A percentile compares a stretch with the other conserved stretches of the same genome.
Conservation (phyloP, 2,329 filamentous ascomycete species). For the Aspergillus glaucus region DNA sequence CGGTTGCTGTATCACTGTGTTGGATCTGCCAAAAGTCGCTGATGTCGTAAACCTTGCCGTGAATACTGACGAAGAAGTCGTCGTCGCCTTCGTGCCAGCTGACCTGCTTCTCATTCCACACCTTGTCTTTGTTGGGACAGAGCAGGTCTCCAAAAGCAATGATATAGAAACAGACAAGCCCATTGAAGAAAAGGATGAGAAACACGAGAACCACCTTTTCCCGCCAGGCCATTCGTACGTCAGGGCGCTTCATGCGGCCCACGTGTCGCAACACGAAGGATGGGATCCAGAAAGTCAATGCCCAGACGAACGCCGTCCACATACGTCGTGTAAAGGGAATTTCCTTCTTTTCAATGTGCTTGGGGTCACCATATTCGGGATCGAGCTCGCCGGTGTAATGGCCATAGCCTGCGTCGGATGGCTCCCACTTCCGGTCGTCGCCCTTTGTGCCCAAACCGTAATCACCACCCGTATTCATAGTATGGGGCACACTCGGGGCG, state of each 20-base stretch:
- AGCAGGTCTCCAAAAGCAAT: constrained; percentile 75
- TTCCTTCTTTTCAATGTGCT: constrained; percentile 65
- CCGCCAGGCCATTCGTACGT: constrained; percentile 95
- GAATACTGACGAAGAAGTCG: constrained; percentile 82
- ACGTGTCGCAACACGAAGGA: constrained; percentile 73
- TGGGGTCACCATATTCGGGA: constrained; percentile 68
- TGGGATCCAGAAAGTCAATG: constrained; percentile 87
- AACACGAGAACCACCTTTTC: constrained; percentile 83
- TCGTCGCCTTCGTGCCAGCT: constrained; percentile 60
- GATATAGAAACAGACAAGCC: constrained; percentile 81
- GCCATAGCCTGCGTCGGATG: constrained; percentile 65
- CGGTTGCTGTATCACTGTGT: constrained; percentile 67
- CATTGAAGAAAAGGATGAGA: constrained; percentile 78
- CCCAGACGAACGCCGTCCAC: constrained; percentile 82
- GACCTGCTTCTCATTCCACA: constrained; percentile 69
- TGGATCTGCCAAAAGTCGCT: constrained; percentile 78
- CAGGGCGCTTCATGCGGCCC: constrained; percentile 93
- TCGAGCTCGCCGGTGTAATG: constrained; percentile 66
- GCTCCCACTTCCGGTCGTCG: constrained; percentile 65
- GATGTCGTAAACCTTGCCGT: constrained; percentile 86
- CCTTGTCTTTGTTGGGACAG: constrained; percentile 88
- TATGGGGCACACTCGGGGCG: constrained; percentile 40
- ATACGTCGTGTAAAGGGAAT: constrained; percentile 59
- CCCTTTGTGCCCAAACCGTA: constrained; percentile 86
- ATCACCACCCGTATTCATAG: constrained; percentile 65